Evolutionary conservation across 768 basidiomycete species (phyloP).

Genomic region (Lyophyllum semitale): DNA sequence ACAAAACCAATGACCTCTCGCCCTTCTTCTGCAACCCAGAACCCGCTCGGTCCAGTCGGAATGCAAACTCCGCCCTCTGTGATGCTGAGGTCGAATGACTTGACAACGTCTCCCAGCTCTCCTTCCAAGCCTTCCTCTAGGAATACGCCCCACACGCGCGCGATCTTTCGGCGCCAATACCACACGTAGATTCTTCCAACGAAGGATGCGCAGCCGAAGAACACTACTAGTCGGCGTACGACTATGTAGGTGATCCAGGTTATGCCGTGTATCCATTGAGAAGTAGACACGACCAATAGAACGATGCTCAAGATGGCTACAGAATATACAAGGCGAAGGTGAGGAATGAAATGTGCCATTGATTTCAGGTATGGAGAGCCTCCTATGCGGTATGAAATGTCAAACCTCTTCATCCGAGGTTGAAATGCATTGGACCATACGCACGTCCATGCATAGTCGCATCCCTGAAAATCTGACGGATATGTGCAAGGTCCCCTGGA

Average conservation of each 20-base stretch:
- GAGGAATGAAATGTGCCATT: neutral
- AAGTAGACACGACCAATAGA: neutral
- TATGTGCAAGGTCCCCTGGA: neutral
- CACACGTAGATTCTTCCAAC: conserved; percentile 1
- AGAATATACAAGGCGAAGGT: neutral
- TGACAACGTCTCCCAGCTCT: conserved; percentile 13
- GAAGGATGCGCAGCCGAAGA: neutral
- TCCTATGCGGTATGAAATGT: neutral
- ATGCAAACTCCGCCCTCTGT: conserved; percentile 1
- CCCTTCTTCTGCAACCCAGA: conserved; percentile 18
- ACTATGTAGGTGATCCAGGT: neutral
- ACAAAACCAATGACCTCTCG: conserved; percentile 14
- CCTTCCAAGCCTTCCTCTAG: conserved; percentile 5
- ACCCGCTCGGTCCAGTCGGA: conserved; percentile 8
- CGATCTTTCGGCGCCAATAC: neutral
- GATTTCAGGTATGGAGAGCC: neutral
- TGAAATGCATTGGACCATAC: neutral
- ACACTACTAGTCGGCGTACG: neutral
- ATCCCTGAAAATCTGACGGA: neutral
- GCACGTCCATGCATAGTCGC: neutral
- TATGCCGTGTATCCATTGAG: neutral
- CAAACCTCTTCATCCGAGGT: neutral
- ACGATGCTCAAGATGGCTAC: neutral
- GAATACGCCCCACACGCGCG: conserved; percentile 3
- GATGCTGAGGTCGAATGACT: conserved; percentile 3